A percentile compares a stretch with the other conserved stretches of the same genome.
These are phyloP conservation scores for Caryopteris hybrid DNA, from an alignment of 305 asterid species.

Conservation along the genomic window DNA sequence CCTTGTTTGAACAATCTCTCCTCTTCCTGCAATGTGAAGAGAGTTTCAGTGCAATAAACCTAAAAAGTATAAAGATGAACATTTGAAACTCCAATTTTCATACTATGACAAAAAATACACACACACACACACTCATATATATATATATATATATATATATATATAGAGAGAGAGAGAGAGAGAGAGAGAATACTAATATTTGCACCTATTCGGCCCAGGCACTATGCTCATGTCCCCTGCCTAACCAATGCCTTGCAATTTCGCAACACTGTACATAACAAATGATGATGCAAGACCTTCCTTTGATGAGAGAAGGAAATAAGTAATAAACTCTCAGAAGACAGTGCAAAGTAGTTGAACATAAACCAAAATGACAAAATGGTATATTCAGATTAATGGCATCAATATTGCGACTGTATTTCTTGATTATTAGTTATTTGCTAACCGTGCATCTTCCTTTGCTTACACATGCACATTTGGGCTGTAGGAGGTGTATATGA, in stretches of 20 bases:
- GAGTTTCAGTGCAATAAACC: neutral
- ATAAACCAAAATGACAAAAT: neutral
- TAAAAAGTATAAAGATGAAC: neutral
- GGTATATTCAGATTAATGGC: neutral
- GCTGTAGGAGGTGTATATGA: neutral
- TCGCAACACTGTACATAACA: neutral
- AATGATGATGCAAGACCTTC: neutral
- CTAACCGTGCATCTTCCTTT: neutral
- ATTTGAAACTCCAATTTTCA: neutral
- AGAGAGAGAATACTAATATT: too few relatives aligned
- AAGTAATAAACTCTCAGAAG: neutral
- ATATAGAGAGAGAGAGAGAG: too few relatives aligned
- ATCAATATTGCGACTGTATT: neutral
- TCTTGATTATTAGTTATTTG: neutral
- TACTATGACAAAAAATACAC: neutral
- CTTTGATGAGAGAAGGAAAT: conserved; percentile 5
- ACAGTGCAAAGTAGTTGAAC: neutral
- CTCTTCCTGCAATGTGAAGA: neutral
- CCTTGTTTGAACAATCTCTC: neutral
- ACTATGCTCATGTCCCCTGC: neutral
- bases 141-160: too few relatives aligned
- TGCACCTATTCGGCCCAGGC: neutral
- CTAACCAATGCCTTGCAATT: neutral
- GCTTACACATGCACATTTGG: neutral
- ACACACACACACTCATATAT: too few relatives aligned